Conservation (phyloP, 495 filamentous ascomycete species). For the Schizothecium vesticola region DNA sequence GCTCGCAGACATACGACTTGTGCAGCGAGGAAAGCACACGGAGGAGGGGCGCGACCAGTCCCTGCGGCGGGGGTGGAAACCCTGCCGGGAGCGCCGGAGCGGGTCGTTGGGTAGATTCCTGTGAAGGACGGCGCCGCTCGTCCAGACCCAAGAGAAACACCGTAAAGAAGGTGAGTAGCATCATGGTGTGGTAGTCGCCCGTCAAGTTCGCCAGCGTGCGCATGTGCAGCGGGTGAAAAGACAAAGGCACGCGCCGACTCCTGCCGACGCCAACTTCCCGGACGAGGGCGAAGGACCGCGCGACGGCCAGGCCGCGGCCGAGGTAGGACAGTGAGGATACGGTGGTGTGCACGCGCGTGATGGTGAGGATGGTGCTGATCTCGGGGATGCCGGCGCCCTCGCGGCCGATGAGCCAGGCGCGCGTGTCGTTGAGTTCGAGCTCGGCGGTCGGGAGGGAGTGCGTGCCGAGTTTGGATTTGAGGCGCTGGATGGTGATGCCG, state of each 20-base stretch:
- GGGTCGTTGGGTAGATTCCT: neutral
- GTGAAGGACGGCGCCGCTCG: conserved; percentile 11
- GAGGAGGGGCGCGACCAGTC: conserved; percentile 41
- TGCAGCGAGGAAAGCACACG: conserved; percentile 59
- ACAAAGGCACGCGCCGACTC: conserved; percentile 36
- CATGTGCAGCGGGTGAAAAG: conserved; percentile 55
- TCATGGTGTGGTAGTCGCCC: conserved; percentile 46
- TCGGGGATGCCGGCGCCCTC: conserved; percentile 60
- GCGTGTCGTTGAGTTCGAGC: conserved; percentile 54
- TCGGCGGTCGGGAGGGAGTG: conserved; percentile 66
- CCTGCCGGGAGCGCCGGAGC: neutral
- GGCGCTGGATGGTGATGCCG: conserved; percentile 59
- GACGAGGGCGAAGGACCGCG: conserved; percentile 50
- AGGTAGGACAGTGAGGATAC: conserved; percentile 52
- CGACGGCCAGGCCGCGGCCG: conserved; percentile 57
- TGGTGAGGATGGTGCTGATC: conserved; percentile 61
- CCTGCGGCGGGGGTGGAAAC: conserved; percentile 7
- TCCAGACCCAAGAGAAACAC: conserved; percentile 43
- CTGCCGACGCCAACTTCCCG: conserved; percentile 38
- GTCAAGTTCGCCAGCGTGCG: conserved; percentile 52
- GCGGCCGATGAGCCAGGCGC: conserved; percentile 59
- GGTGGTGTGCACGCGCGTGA: conserved; percentile 62
- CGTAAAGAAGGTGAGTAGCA: conserved; percentile 58
- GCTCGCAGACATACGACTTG: conserved; percentile 58
- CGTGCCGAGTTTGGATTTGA: conserved; percentile 69